Base-by-base conservation (phyloP, 2,329 filamentous ascomycete species). In the Nothopassalora personata region DNA sequence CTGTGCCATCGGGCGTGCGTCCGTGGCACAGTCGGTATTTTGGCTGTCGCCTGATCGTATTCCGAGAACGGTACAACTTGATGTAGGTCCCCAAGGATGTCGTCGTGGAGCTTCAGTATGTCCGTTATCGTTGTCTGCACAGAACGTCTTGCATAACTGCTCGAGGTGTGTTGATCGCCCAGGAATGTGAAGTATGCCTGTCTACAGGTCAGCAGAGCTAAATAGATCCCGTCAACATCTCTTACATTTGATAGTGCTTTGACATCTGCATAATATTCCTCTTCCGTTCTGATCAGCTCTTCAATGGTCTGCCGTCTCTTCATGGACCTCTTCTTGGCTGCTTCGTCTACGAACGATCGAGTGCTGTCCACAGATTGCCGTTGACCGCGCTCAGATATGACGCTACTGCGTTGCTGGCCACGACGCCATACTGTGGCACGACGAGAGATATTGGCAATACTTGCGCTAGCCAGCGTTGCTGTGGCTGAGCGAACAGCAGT, bases 251-350 rank as follows among this genome's bases (percentile, higher is more conserved):
- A 88, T 60, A 97, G 79, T 64, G 94, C 91, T 67, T 90, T 90
- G 59, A 97, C 75, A 68, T 96, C 93, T 15, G 87, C 85, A 67
- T 97, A 86, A 71, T 97, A 97, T 68, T 87, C 85, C 71, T 94
- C 89, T 73, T 97, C 94, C 0, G 92, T 96, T 58, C 77, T 83
- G 61, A 97, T 85, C 53, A 97, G 78, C 75, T 97, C 94, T 70
- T 94, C 89, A 36, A 97, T 75, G 43, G 96, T 86, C 62, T 87
- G 86, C 13, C 90, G 85, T 61, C 94, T 84, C 68, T 91, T 88
- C 19, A 89, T 74, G 1, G 90, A 84, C 55, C 92, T 84, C 64
- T 86, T 83, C 46, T 83, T 82, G n/a, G 88, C 86, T 31, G 81
- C 85, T 59, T 87, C 82, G 65, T 96, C 91, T 10, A 86, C 72